Evolutionary conservation across 2,329 filamentous ascomycete genomes (phyloP).

Genomic region (Apiospora malaysiana): DNA sequence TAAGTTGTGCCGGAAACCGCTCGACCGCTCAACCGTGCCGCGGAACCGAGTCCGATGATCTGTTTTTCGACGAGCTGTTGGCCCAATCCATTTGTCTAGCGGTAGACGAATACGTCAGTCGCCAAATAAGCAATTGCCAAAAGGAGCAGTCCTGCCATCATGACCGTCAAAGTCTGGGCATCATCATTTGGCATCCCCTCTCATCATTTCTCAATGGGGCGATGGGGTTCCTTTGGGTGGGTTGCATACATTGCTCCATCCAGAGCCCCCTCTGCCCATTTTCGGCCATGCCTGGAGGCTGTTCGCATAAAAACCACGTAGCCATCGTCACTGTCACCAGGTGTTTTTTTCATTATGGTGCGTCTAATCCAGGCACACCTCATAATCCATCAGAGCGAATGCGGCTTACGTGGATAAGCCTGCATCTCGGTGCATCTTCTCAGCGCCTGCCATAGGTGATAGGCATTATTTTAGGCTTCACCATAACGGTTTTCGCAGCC

Average conservation of each 20-base stretch:
- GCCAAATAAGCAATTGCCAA: neutral
- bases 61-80: neutral
- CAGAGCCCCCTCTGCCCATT: neutral
- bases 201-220: neutral
- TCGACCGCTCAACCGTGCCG: neutral
- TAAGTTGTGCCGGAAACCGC: neutral
- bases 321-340: neutral
- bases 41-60: neutral
- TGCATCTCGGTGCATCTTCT: neutral
- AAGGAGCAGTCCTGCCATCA: neutral
- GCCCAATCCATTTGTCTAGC: neutral
- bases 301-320: neutral
- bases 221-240: neutral
- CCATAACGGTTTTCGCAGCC: neutral
- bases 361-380: neutral
- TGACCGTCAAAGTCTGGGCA: neutral
- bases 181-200: neutral
- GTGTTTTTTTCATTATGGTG: neutral
- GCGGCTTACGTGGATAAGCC: neutral
- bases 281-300: neutral
- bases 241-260: constrained; percentile 10
- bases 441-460: neutral
- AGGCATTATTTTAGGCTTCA: neutral
- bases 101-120: constrained; percentile 2
- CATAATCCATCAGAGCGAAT: neutral